These are phyloP conservation scores for Heliamphora pulchella DNA, from an alignment of 179 eudicot species.

Conservation along the genomic window DNA sequence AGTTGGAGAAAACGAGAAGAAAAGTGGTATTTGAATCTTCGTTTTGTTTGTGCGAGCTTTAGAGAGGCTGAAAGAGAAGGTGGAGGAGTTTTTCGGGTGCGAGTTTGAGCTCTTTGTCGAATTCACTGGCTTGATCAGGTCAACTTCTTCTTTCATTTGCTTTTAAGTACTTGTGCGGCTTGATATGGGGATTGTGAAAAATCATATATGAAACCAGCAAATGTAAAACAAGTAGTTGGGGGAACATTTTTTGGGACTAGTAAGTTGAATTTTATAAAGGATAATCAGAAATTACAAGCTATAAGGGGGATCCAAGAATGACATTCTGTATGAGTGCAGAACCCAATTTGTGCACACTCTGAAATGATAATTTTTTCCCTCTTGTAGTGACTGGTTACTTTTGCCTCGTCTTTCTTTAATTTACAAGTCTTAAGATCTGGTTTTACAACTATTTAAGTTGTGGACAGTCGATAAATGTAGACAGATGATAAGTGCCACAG, in stretches of 20 bases:
- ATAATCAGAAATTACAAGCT: too few species aligned
- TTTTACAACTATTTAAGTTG: background rate
- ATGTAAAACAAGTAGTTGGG: background rate
- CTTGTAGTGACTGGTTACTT: too few species aligned
- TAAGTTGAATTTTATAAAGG: too few species aligned
- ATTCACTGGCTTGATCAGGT: constrained; percentile 96
- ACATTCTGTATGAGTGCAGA: too few species aligned
- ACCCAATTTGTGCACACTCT: too few species aligned
- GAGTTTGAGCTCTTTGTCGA: constrained; percentile 73
- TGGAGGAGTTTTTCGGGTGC: constrained; percentile 76
- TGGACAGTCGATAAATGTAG: background rate
- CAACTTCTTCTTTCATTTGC: constrained; percentile 11
- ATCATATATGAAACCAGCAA: too few species aligned
- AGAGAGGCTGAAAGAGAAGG: constrained; percentile 81
- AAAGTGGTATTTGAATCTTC: background rate
- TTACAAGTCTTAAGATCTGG: too few species aligned
- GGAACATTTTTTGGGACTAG: too few species aligned
- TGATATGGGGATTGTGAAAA: background rate
- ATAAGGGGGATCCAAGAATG: too few species aligned
- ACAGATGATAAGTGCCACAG: background rate
- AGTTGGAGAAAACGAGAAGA: constrained; percentile 1
- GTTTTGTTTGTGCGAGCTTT: constrained; percentile 18
- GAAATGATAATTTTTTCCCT: too few species aligned
- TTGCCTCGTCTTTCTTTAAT: too few species aligned
- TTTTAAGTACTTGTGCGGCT: background rate